phyloP scores from a whole-genome alignment of 257 asterid genomes.

The Penstemon eatonii region DNA sequence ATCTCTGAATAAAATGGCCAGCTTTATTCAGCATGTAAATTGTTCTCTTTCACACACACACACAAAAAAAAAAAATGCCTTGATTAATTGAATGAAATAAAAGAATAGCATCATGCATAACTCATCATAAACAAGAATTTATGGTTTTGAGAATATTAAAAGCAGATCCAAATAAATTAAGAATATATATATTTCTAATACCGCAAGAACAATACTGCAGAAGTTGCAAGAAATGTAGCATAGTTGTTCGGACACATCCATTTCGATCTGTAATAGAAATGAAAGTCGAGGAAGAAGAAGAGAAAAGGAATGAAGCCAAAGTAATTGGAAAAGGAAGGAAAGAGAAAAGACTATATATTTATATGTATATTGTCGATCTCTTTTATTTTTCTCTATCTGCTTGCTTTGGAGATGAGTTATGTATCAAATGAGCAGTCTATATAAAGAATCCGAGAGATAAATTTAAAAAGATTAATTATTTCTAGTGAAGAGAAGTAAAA shows the following conservation, averaged over 20 bases:
- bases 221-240: conserved; percentile 92
- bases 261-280: not conserved
- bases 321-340: conserved; percentile 10
- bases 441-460: conserved; percentile 34
- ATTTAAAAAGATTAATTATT: conserved; percentile 11
- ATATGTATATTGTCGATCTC: too few species aligned
- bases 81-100: not conserved
- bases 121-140: too few species aligned
- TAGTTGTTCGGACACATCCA: conserved; percentile 67
- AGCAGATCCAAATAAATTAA: not conserved
- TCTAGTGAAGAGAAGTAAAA: too few species aligned
- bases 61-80: not conserved
- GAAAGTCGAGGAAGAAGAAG: not conserved
- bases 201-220: conserved; percentile 95
- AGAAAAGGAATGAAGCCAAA: not conserved
- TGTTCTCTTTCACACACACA: too few species aligned
- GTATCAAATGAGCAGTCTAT: conserved; percentile 39
- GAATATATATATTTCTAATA: conserved; percentile 30
- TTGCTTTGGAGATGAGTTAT: conserved; percentile 10
- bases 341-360: conserved; percentile 1
- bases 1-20: too few species aligned
- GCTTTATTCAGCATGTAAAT: too few species aligned
- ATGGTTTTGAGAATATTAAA: too few species aligned
- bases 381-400: conserved; percentile 11
- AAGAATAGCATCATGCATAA: not conserved